Base-by-base conservation (phyloP, 768 basidiomycete species). In the Trametes villosa region DNA sequence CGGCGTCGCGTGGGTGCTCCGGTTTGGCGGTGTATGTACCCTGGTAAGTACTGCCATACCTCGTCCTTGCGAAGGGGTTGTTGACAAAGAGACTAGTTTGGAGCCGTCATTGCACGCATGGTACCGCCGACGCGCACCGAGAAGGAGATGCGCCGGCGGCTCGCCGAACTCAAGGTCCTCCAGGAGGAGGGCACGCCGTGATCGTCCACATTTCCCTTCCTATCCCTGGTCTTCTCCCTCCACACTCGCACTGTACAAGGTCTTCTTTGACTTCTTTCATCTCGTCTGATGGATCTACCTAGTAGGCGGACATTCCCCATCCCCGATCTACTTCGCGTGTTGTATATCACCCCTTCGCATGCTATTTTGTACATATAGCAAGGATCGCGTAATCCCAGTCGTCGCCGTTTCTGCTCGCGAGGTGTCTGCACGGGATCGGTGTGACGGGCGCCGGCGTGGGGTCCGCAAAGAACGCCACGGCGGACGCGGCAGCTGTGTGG, bases 1-100 rank as follows among this genome's bases (percentile, higher is more conserved):
- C 54, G 96, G 96, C 33, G 94, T 97, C 29, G 92, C 89, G 2
- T 97, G 95, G 94, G 91, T 96, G 7, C 76, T 98, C 57, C 86
- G 94, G 18, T 96, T 96, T 68, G 96, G 96, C 49, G 96, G 95
- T 36, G 70, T 93, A 9, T 94, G 91, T 72, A 87, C 95, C 0
- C 75, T 97, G 59, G 77, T 84, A 65, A 66, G 80, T 69, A 12
- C 29, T 55, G 17, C 9, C 9, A 2, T 30, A 13, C 27, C 29
- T 30, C 22, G 15, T 53, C 38, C 53, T n/a, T n/a, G n/a, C n/a
- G 20, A 30, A 50, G 42, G 63, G 52, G 11, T 61, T 9, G 17
- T 6, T 46, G 13, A n/a, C 24, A 26, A 9, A 5, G 36, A 12
- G 9, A 4, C 15, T 27, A 81, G 78, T 54, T 88, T 34, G 95